Base-by-base conservation (phyloP, 2,329 filamentous ascomycete species). In the Botrytis sinoallii region DNA sequence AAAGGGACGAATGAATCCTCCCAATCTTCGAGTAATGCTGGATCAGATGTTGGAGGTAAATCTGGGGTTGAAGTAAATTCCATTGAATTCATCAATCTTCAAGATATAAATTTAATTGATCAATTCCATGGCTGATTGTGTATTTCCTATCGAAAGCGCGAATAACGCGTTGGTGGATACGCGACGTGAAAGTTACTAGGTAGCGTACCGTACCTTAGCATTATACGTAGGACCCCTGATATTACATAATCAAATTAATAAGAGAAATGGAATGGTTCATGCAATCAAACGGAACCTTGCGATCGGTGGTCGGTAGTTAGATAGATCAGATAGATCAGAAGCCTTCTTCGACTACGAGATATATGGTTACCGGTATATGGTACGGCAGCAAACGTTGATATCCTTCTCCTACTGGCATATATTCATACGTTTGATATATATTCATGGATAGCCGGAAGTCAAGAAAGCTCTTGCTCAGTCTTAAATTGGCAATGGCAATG, bases 41-140 rank as follows among this genome's bases (percentile, higher is more conserved):
- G 76, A 71, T 80, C 77, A 38, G 77, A 79, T 55, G 75, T 78
- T 57, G 74, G 69, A 40, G 77, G 79, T 12, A 79, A 64, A 44
- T 69, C 69, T 71, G 79, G 77, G 29, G 75, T 77, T 25, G 76
- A 76, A 22, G 55, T 61, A 57, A 72, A 57, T 46, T 79, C 74
- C 77, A 78, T 79, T 65, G 74, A 74, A 72, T 74, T 40, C 14
- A 14, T 12, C 25, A n/a, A n/a, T 55, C 3, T n/a, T 55, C 0
- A 5, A n/a, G 10, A 55, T n/a, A 3, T 6, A 35, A 55, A 70
- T 2, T 42, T 25, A 8, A 42, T 29, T 7, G 14, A 1, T 0
- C 25, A 35, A 22, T 35, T 61, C 22, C 29, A 48, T 18, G 16
- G 6, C 22, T 4, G 64, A 66, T 20, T 38, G 35, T 25, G 46